phyloP scores from a whole-genome alignment of 2,329 filamentous ascomycete genomes.

The Grosmannia penicillata region DNA sequence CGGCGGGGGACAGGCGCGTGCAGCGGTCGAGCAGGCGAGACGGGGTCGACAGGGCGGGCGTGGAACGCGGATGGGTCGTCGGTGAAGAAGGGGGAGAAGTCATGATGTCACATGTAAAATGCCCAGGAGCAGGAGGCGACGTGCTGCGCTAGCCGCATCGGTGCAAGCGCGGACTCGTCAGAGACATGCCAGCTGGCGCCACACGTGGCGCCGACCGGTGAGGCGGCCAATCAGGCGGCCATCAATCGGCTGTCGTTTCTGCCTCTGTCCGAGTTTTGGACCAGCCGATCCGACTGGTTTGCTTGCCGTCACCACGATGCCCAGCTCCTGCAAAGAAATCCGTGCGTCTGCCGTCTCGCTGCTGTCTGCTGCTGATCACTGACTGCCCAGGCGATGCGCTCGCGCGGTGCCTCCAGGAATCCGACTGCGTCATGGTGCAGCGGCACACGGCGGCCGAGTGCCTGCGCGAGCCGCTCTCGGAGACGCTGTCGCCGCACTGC shows the following conservation, averaged over 20 bases:
- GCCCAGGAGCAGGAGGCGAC: neutral
- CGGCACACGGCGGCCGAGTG: conserved; percentile 80
- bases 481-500: conserved; percentile 73
- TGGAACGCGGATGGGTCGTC: too few species aligned
- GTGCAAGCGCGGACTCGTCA: too few species aligned
- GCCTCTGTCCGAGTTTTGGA: neutral
- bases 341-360: conserved; percentile 39
- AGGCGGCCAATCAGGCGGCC: neutral
- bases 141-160: neutral
- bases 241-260: neutral
- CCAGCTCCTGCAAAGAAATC: conserved; percentile 92
- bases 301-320: conserved; percentile 35
- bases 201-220: neutral
- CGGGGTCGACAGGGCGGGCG: too few species aligned
- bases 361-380: conserved; percentile 2
- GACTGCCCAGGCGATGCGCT: conserved; percentile 61
- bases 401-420: conserved; percentile 88
- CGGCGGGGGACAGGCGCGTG: too few species aligned
- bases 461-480: conserved; percentile 65
- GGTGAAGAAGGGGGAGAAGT: neutral
- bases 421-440: conserved; percentile 89
- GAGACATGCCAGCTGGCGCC: too few species aligned
- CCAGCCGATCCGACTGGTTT: neutral
- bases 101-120: neutral
- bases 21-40: too few species aligned